phyloP scores from a whole-genome alignment of 441 rosid species.

The Lagerstroemia fauriei region DNA sequence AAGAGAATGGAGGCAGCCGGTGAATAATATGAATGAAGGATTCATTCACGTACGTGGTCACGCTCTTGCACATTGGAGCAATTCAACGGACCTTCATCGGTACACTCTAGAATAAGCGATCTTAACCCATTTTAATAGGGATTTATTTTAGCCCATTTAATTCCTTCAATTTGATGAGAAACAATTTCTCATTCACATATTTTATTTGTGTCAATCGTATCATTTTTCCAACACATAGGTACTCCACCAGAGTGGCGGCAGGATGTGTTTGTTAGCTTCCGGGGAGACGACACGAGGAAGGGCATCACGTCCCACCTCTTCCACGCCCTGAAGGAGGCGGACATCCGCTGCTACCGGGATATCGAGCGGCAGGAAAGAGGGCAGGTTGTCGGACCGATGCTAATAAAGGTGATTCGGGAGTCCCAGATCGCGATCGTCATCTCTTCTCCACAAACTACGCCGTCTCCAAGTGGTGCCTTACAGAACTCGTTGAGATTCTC shows the following conservation, averaged over 20 bases:
- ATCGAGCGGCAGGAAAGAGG: constrained; percentile 2
- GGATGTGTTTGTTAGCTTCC: constrained; percentile 18
- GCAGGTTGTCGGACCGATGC: not conserved
- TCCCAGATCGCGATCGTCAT: not conserved
- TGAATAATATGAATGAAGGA: no score
- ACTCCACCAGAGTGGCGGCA: constrained; percentile 8
- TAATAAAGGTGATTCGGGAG: not conserved
- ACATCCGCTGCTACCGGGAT: constrained; percentile 5
- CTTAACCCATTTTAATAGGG: no score
- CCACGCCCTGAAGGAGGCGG: not conserved
- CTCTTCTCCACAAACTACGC: constrained; percentile 25
- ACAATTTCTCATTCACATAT: no score
- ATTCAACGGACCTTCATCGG: no score
- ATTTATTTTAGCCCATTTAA: no score
- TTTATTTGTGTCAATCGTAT: no score
- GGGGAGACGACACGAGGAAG: constrained; percentile 13
- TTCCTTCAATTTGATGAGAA: no score
- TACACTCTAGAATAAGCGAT: no score
- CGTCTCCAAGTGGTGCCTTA: constrained; percentile 24
- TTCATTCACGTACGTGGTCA: no score
- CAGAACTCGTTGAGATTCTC: constrained; percentile 20
- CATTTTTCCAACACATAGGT: no score
- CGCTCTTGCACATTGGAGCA: no score
- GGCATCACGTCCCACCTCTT: constrained; percentile 19
- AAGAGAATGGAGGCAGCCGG: no score